phyloP scores from a whole-genome alignment of 139 green algal genomes.

The Ostreobium quekettii region DNA sequence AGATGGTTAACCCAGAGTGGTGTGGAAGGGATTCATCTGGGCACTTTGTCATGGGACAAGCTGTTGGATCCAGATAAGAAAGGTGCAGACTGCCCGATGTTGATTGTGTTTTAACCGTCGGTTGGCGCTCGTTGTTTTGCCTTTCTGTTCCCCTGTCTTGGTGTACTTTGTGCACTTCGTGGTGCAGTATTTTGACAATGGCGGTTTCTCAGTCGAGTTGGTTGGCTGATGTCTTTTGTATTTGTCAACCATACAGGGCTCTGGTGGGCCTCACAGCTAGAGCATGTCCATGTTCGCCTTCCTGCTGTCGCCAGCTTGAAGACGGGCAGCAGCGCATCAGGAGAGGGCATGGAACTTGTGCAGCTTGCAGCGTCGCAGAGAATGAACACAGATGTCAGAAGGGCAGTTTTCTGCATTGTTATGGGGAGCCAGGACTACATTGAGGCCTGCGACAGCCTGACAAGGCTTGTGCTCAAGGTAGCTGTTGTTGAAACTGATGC shows the following conservation, averaged over 20 bases:
- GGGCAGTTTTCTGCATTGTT: constrained; percentile 59
- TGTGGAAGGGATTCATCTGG: constrained; percentile 48
- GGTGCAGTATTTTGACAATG: no score
- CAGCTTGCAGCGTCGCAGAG: constrained; percentile 46
- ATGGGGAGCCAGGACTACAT: constrained; percentile 67
- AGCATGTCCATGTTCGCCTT: no score
- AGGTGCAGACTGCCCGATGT: no score
- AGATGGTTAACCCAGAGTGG: constrained; percentile 48
- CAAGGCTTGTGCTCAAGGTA: constrained; percentile 68
- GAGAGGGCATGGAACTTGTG: constrained; percentile 37
- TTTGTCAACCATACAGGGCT: no score
- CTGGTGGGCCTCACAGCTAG: no score
- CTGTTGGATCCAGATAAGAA: constrained; percentile 50
- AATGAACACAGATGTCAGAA: constrained; percentile 52
- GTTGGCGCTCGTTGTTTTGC: no score
- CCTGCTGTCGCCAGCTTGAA: no score
- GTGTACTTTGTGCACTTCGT: no score
- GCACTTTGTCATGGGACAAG: constrained; percentile 56
- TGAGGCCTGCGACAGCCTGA: constrained; percentile 67
- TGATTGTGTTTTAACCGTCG: no score
- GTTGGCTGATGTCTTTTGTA: no score
- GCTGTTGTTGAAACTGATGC: background rate
- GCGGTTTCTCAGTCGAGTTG: no score
- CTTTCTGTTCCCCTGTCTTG: no score
- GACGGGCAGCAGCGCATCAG: constrained; percentile 8